phyloP scores from a whole-genome alignment of 2,329 filamentous ascomycete genomes.

The Diaporthe batatas region DNA sequence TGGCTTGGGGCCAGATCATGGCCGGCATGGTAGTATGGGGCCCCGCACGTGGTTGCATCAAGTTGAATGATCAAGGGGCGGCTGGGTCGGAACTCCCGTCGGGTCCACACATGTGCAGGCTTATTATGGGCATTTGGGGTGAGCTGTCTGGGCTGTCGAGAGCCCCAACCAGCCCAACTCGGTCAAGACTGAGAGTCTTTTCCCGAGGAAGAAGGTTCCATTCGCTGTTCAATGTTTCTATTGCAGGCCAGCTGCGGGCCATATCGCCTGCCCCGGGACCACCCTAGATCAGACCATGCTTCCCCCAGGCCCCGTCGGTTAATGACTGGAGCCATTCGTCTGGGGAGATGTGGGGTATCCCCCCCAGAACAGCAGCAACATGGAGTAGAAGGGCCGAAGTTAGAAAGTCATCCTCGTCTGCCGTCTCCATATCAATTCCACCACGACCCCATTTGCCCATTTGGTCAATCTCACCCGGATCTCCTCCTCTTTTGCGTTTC shows the following conservation, averaged over 20 bases:
- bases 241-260: not conserved
- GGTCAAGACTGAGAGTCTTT: not conserved
- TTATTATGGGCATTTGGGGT: not conserved
- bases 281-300: not conserved
- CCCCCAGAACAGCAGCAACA: not conserved
- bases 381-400: conserved; percentile 30
- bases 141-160: not conserved
- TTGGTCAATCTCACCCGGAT: not conserved
- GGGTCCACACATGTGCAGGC: conserved; percentile 13
- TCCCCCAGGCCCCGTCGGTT: conserved; percentile 32
- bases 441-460: not conserved
- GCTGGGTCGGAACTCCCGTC: conserved; percentile 14
- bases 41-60: conserved; percentile 18
- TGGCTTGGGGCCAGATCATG: not conserved
- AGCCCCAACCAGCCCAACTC: not conserved
- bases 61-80: not conserved
- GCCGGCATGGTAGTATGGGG: not conserved
- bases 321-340: conserved; percentile 22
- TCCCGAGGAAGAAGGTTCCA: conserved; percentile 4
- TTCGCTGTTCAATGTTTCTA: not conserved
- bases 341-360: conserved; percentile 31
- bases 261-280: not conserved
- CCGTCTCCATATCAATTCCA: conserved; percentile 27
- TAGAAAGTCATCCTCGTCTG: conserved; percentile 9
- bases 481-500: not conserved